Evolutionary conservation across 1,284 basidiomycete species (phyloP).

Genomic region (Leccinum subspadiceum): DNA sequence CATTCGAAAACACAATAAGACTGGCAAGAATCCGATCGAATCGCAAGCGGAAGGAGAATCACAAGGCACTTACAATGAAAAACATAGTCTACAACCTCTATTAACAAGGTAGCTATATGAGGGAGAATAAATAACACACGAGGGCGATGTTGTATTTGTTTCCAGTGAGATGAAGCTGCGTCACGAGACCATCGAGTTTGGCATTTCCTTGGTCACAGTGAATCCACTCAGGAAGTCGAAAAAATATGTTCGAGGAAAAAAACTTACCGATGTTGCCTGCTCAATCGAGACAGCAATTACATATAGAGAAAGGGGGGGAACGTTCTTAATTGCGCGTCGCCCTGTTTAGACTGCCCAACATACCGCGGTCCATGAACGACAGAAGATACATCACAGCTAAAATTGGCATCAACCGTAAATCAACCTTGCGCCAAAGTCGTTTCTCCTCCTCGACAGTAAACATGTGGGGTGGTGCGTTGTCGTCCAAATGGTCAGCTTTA

Average conservation of each 20-base stretch:
- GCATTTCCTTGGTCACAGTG: constrained; percentile 51
- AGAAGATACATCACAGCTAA: constrained; percentile 62
- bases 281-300: neutral
- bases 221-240: neutral
- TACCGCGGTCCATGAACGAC: constrained; percentile 59
- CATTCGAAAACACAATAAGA: constrained; percentile 32
- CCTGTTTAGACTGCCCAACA: neutral
- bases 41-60: neutral
- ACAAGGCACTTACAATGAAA: constrained; percentile 51
- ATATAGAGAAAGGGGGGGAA: neutral
- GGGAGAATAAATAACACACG: constrained; percentile 34
- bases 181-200: constrained; percentile 56
- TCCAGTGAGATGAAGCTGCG: constrained; percentile 53
- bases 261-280: constrained; percentile 55
- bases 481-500: neutral
- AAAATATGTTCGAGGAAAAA: neutral
- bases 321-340: neutral
- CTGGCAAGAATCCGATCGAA: constrained; percentile 4
- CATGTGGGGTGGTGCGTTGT: neutral
- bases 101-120: neutral
- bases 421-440: constrained; percentile 63
- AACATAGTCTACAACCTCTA: constrained; percentile 55
- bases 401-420: constrained; percentile 63
- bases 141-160: constrained; percentile 66
- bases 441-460: constrained; percentile 45